A percentile compares a stretch with the other conserved stretches of the same genome.
phyloP scores from a whole-genome alignment of 208 protist genomes.

The Leishmania turanica region DNA sequence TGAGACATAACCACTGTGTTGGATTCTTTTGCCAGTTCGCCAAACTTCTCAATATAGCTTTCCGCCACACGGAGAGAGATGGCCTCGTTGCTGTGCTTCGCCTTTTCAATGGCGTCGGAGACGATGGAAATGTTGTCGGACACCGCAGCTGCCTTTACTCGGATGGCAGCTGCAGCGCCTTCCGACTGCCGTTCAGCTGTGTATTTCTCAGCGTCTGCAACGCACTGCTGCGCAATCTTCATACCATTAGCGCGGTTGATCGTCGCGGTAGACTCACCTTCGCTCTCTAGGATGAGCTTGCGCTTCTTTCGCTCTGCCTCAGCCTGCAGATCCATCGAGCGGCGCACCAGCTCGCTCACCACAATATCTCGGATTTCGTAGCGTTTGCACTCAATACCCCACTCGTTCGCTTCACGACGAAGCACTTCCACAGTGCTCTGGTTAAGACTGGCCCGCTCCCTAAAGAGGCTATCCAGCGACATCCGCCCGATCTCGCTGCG shows the following conservation, averaged over 20 bases:
- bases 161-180: conserved; percentile 47
- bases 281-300: conserved; percentile 94
- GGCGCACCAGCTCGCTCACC: conserved; percentile 92
- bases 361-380: conserved; percentile 97
- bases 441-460: conserved; percentile 94
- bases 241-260: conserved; percentile 93
- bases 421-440: conserved; percentile 92
- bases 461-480: conserved; percentile 94
- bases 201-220: conserved; percentile 91
- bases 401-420: conserved; percentile 89
- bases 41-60: conserved; percentile 93
- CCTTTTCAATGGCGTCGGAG: conserved; percentile 44
- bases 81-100: conserved; percentile 61
- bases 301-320: conserved; percentile 96
- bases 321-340: conserved; percentile 97
- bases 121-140: conserved; percentile 71
- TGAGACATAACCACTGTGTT: conserved; percentile 96
- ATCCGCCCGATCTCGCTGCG: conserved; percentile 95
- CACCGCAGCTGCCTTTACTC: conserved; percentile 57
- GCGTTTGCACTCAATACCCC: conserved; percentile 96
- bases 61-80: conserved; percentile 89
- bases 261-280: conserved; percentile 88
- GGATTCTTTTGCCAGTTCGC: conserved; percentile 87
- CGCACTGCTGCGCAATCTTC: conserved; percentile 75
- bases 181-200: conserved; percentile 42